A percentile compares a stretch with the other conserved stretches of the same genome.
These are phyloP conservation scores for Coprinellus micaceus DNA, from an alignment of 768 basidiomycete genomes.

Conservation along the genomic window DNA sequence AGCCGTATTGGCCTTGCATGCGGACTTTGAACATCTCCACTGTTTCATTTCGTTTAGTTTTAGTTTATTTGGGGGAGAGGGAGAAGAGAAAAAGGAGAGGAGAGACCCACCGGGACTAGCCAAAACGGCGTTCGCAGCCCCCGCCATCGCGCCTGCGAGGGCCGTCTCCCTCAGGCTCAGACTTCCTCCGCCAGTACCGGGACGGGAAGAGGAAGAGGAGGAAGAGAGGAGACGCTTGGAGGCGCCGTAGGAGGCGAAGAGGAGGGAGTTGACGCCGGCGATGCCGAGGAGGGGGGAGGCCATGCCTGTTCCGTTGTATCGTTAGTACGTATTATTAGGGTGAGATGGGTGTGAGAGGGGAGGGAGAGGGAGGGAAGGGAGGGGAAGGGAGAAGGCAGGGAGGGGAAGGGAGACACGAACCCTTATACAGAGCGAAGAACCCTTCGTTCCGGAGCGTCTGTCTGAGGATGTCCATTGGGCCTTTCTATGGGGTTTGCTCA, in stretches of 20 bases:
- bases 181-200: too few relatives aligned
- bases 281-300: constrained; percentile 87
- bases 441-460: constrained; percentile 89
- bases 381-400: too few relatives aligned
- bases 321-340: too few relatives aligned
- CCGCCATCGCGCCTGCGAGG: constrained; percentile 87
- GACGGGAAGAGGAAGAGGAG: constrained; percentile 76
- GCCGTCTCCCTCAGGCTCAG: constrained; percentile 82
- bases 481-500: constrained; percentile 52
- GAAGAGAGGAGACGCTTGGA: constrained; percentile 84
- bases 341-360: too few relatives aligned
- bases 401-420: constrained; percentile 43
- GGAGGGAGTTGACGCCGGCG: constrained; percentile 91
- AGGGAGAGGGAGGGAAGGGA: too few relatives aligned
- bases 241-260: constrained; percentile 87
- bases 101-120: constrained; percentile 73
- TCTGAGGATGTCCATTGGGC: constrained; percentile 84
- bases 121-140: constrained; percentile 83
- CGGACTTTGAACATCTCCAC: constrained; percentile 99
- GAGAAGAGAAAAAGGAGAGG: background rate
- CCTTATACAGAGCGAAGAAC: constrained; percentile 92
- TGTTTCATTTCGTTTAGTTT: constrained; percentile 24
- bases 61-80: background rate
- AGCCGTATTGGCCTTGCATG: constrained; percentile 96
- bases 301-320: too few relatives aligned